Evolutionary conservation across 768 basidiomycete genomes (phyloP), one percentile per base, ranked within the genome.

Genomic region (Paxillus ammoniavirescens): DNA sequence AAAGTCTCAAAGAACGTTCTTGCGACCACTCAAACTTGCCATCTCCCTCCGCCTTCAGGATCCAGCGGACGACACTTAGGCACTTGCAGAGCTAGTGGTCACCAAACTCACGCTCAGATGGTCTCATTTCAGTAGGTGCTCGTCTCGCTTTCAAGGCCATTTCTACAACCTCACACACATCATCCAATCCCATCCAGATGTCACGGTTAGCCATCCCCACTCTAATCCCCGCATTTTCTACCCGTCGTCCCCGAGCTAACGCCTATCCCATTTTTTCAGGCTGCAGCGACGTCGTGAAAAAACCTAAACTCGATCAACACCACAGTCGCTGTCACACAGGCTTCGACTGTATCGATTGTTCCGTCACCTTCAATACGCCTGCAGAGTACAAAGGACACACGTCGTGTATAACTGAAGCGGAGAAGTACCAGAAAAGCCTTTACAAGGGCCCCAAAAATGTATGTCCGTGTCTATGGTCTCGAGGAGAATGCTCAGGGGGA

Each of bases 241-340:
- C 40, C n/a, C 38, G 4, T 5, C 13, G 17, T 15, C 23, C 23
- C 10, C 2, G 46, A 33, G 23, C 15, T 59, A 35, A 51, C 41
- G 28, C 44, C 4, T 49, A 14, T 47, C 15, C 35, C 42, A 44
- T 42, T 48, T 50, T 43, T 50, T 37, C 54, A 91, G 91, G 68
- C 35, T 97, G 94, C 68, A 74, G 79, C 48, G 94, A 97, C 60
- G 86, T 92, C 9, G 85, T 96, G 28, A 97, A 93, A 71, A 97
- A 97, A 64, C 94, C 94, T 12, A 93, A 94, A 69, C 80, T 97
- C 1, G 92, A 96, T 69, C 82, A 86, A 65, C 93, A 96, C 63
- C 59, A 67, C 44, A 66, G 63, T 28, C 73, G 78, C 42, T 93
- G 89, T 63, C 74, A 83, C 51, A 61, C 80, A 2, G 81, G 86